Base-by-base conservation (phyloP, 352 stramenopile genomes). In the Phytophthora kernoviae region DNA sequence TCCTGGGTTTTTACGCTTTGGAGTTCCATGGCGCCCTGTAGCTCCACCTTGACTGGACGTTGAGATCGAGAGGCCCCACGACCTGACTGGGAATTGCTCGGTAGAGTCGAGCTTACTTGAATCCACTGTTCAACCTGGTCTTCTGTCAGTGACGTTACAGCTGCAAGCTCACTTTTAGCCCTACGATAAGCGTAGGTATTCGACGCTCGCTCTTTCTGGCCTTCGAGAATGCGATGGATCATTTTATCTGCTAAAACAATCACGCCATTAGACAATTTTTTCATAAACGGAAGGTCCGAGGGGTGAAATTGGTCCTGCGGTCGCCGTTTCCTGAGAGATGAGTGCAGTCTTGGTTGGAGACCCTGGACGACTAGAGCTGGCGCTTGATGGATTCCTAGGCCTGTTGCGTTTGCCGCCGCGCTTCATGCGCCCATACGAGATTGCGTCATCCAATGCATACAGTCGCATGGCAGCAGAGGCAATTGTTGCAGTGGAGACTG, bases 361-460 rank as follows among this genome's bases (percentile, higher is more conserved):
- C 21, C 65, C 62, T 43, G 60, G 60, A 10, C 70, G 65, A 46
- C 61, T 75, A 14, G 54, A 67, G 37, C 45, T 72, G 1, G 46
- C 59, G 57, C 63, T 75, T 2, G 67, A 53, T n/a, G 51, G 37
- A 5, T 64, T 68, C 21, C 64, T 54, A n/a, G 73, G 58, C 24
- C 73, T 30, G 24, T 30, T 83, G 4, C 81, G 80, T 51, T 87
- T 88, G 15, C 68, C 63, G 21, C 66, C 58, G 14, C 84, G 81
- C 58, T 87, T 90, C 39, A 80, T 61, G 21, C 84, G 79, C 18
- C 89, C 71, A 30, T 93, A 95, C 14, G 68, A 75, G 45, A 95
- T 71, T 0, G 81, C 86, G 27, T 95, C 84, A 40, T 95, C 87
- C 22, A 95, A 54, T 1, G 87, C 84, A 57, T 88, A 88, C 2